Percentiles rank a stretch among this genome's conserved stretches.
Evolutionary conservation across 768 basidiomycete genomes (phyloP).

Genomic region (Hydnomerulius pinastri): DNA sequence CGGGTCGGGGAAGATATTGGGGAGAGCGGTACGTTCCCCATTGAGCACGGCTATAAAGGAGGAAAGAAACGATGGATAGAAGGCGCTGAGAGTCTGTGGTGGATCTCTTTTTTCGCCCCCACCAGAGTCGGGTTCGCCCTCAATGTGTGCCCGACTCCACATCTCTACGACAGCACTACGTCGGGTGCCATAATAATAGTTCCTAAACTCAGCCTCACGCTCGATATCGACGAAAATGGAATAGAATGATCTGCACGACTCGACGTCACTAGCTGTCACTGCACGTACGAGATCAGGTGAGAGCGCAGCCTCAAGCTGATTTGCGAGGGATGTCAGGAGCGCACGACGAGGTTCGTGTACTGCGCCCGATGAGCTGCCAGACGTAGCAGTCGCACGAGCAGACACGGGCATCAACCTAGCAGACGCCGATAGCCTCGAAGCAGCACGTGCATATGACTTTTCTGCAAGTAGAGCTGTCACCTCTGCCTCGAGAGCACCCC

Average conservation of each 20-base stretch:
- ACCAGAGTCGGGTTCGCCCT: constrained; percentile 18
- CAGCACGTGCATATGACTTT: constrained; percentile 82
- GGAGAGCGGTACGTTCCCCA: constrained; percentile 71
- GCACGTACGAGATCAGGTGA: constrained; percentile 90
- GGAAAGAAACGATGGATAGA: constrained; percentile 77
- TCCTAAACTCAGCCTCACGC: constrained; percentile 88
- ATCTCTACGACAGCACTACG: constrained; percentile 59
- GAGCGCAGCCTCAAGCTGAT: constrained; percentile 90
- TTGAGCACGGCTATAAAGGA: constrained; percentile 65
- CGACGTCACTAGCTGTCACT: constrained; percentile 76
- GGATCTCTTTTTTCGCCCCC: constrained; percentile 45
- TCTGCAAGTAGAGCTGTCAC: constrained; percentile 83
- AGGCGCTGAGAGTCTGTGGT: constrained; percentile 55
- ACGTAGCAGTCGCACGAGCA: constrained; percentile 77
- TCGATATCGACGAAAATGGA: constrained; percentile 90
- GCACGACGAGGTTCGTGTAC: constrained; percentile 78
- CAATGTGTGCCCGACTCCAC: constrained; percentile 67
- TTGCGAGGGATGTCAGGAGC: constrained; percentile 90
- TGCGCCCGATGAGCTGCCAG: constrained; percentile 14
- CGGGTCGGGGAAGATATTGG: constrained; percentile 88
- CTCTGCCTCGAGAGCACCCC: constrained; percentile 94
- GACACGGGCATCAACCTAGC: constrained; percentile 89
- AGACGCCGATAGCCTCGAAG: constrained; percentile 89
- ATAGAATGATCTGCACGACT: constrained; percentile 76
- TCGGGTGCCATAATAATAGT: constrained; percentile 90